These are phyloP conservation scores for Boletus bicolor DNA, from an alignment of 768 basidiomycete species.

Conservation along the genomic window DNA sequence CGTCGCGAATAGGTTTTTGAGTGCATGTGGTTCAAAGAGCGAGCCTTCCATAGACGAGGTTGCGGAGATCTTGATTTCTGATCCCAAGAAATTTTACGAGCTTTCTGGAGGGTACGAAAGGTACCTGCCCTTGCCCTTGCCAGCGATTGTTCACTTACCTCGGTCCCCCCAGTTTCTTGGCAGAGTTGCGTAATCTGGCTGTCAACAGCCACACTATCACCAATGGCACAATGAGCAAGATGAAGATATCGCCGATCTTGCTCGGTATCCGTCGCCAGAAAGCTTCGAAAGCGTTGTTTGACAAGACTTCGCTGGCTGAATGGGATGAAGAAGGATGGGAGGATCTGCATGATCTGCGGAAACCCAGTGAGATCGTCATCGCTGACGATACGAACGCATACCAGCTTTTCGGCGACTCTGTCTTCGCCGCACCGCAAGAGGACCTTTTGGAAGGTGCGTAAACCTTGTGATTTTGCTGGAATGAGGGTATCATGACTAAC, in stretches of 20 bases:
- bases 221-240: conserved; percentile 46
- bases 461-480: background rate
- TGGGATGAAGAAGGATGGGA: conserved; percentile 76
- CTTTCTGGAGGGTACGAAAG: conserved; percentile 65
- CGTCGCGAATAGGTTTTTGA: conserved; percentile 78
- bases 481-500: background rate
- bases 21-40: conserved; percentile 80
- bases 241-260: conserved; percentile 71
- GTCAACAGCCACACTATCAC: conserved; percentile 59
- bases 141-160: background rate
- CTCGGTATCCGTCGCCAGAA: conserved; percentile 67
- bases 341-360: conserved; percentile 65
- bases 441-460: conserved; percentile 80
- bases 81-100: conserved; percentile 70
- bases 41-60: conserved; percentile 87
- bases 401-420: conserved; percentile 71
- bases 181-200: conserved; percentile 83
- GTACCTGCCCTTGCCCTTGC: conserved; percentile 35
- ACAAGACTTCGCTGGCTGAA: conserved; percentile 23
- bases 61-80: conserved; percentile 60
- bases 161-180: conserved; percentile 59
- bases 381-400: conserved; percentile 84
- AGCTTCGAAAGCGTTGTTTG: conserved; percentile 18
- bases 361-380: conserved; percentile 68
- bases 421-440: conserved; percentile 85